phyloP scores from a whole-genome alignment of 2,329 filamentous ascomycete species.

The Colletotrichum zoysiae region DNA sequence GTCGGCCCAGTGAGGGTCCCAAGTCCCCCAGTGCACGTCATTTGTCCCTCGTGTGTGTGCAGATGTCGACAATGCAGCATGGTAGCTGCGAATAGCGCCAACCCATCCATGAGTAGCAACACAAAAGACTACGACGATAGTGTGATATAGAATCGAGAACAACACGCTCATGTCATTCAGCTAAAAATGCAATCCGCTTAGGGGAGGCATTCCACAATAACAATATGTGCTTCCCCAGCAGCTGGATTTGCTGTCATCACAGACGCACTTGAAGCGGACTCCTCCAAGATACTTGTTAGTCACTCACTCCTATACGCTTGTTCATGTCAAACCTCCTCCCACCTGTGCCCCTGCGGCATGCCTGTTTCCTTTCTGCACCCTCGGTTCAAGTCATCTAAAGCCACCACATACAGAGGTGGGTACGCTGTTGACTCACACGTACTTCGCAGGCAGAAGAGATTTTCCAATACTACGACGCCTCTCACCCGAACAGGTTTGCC shows the following conservation, averaged over 20 bases:
- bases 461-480: background rate
- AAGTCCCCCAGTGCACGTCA: background rate
- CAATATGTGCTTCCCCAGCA: background rate
- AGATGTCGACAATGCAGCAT: background rate
- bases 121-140: background rate
- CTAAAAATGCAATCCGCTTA: background rate
- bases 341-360: background rate
- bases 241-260: background rate
- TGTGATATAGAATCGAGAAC: accelerated
- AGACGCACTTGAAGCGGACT: background rate
- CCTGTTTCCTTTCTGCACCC: background rate
- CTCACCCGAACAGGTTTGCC: background rate
- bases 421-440: background rate
- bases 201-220: background rate
- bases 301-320: background rate
- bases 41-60: background rate
- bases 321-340: background rate
- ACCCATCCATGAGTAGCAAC: background rate
- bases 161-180: background rate
- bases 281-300: background rate
- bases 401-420: background rate
- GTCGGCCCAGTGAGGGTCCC: background rate
- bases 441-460: background rate
- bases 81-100: background rate
- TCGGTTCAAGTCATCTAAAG: background rate